Percentiles rank a stretch among this genome's conserved stretches.
Evolutionary conservation across 768 basidiomycete species (phyloP).

Genomic region (Lyophyllum atratum): DNA sequence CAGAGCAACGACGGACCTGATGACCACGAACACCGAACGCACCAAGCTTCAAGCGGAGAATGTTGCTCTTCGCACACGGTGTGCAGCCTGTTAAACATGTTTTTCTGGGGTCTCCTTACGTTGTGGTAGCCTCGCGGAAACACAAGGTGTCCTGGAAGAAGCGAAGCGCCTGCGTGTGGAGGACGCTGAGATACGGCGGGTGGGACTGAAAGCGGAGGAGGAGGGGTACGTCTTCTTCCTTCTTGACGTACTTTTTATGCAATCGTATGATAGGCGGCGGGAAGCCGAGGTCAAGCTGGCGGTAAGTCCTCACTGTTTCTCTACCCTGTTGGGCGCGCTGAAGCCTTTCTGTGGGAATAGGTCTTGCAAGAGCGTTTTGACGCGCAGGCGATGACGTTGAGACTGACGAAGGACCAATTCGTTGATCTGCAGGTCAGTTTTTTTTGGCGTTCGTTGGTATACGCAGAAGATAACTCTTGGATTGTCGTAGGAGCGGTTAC

Average conservation of each 20-base stretch:
- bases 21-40: no score
- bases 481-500: constrained; percentile 22
- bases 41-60: no score
- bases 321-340: no score
- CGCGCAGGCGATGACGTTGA: constrained; percentile 52
- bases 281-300: constrained; percentile 9
- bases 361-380: constrained; percentile 62
- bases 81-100: no score
- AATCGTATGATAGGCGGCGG: neutral
- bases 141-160: no score
- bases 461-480: neutral
- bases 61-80: no score
- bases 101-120: no score
- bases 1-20: no score
- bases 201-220: neutral
- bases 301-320: no score
- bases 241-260: neutral
- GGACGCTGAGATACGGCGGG: neutral
- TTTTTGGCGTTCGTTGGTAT: neutral
- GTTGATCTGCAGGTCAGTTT: constrained; percentile 46
- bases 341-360: constrained; percentile 21
- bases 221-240: neutral
- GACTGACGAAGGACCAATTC: constrained; percentile 53
- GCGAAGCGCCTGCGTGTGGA: neutral
- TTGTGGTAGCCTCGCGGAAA: no score